Conservation (phyloP, 2,329 filamentous ascomycete species). For the Colletotrichum sp. region DNA sequence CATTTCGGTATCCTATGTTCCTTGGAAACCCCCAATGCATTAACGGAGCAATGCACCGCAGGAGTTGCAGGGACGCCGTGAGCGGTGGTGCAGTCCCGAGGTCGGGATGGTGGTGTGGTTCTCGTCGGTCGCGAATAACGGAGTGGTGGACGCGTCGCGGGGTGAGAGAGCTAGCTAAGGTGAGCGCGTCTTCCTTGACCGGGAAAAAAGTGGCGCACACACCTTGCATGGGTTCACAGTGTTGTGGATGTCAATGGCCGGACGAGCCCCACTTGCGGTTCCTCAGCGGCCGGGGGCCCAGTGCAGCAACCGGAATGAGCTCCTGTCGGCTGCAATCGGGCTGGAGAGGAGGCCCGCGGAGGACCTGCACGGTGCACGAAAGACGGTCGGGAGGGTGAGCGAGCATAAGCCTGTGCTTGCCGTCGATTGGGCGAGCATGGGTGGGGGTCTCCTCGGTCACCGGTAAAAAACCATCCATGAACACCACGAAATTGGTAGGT, state of each 20-base stretch:
- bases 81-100: not conserved
- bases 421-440: not conserved
- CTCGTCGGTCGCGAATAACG: not conserved
- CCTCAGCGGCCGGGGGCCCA: not conserved
- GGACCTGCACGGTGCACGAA: not conserved
- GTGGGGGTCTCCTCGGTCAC: not conserved
- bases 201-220: not conserved
- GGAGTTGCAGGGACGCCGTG: not conserved
- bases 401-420: not conserved
- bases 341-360: not conserved
- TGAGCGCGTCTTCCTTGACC: slow-evolving; percentile 5
- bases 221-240: not conserved
- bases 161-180: not conserved
- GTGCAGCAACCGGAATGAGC: not conserved
- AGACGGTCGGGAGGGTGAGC: not conserved
- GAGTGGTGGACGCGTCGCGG: slow-evolving; percentile 11
- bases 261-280: not conserved
- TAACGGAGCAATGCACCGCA: not conserved
- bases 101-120: not conserved
- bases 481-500: not conserved
- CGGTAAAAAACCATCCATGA: not conserved
- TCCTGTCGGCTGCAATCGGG: not conserved
- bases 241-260: not conserved
- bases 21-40: not conserved
- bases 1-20: not conserved